Evolutionary conservation across 176 grass and related monocot genomes (phyloP).

Genomic region (Secale cereale): DNA sequence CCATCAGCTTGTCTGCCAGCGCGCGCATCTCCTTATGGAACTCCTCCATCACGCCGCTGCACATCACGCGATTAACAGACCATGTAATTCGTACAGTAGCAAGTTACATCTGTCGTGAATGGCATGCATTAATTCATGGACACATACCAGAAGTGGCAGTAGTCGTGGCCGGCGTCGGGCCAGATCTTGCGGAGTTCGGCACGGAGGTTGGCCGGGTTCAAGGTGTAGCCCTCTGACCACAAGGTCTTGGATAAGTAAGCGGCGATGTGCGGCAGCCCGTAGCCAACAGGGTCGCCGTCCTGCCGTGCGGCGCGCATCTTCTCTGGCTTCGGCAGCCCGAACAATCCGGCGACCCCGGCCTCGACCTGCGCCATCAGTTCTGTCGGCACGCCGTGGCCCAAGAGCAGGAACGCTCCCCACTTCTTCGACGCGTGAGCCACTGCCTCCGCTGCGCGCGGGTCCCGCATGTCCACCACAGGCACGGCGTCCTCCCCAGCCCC

Average conservation of each 20-base stretch:
- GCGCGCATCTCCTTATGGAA: too few relatives aligned
- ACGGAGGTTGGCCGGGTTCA: constrained; percentile 52
- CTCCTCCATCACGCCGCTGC: too few relatives aligned
- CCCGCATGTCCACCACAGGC: constrained; percentile 63
- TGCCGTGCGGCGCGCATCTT: constrained; percentile 64
- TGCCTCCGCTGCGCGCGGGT: background rate
- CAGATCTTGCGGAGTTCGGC: constrained; percentile 73
- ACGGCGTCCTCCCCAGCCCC: constrained; percentile 35
- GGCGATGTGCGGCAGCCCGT: constrained; percentile 85
- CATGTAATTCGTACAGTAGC: too few relatives aligned
- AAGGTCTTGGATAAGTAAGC: constrained; percentile 96
- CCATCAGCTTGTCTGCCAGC: constrained; percentile 52
- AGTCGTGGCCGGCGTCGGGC: constrained; percentile 42
- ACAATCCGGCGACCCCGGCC: constrained; percentile 54
- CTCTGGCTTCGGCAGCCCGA: constrained; percentile 60
- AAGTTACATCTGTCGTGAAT: too few relatives aligned
- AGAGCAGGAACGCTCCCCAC: constrained; percentile 84
- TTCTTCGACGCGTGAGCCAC: constrained; percentile 53
- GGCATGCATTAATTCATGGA: too few relatives aligned
- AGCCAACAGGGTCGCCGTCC: constrained; percentile 59
- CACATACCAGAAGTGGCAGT: too few relatives aligned
- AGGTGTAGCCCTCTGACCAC: constrained; percentile 99
- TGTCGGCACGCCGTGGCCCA: constrained; percentile 41
- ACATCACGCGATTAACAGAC: too few relatives aligned
- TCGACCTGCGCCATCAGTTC: constrained; percentile 54